Conservation (phyloP, 768 basidiomycete species). For the Boletus sensibilis region DNA sequence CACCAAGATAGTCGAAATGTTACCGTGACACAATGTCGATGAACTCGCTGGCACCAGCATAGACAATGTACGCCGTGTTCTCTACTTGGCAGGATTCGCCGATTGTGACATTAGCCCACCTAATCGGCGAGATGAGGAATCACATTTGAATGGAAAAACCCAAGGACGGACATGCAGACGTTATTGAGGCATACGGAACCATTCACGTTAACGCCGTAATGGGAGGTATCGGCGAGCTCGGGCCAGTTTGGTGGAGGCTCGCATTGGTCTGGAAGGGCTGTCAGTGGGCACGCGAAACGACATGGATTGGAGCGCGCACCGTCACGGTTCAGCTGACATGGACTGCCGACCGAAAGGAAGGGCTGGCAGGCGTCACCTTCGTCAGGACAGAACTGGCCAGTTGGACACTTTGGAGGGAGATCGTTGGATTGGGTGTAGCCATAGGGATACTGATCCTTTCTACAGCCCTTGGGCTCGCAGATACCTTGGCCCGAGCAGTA, state of each 20-base stretch:
- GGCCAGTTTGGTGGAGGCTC: slow-evolving; percentile 61
- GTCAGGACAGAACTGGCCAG: slow-evolving; percentile 78
- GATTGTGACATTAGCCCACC: slow-evolving; percentile 77
- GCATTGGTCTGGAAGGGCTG: slow-evolving; percentile 65
- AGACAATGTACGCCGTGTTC: slow-evolving; percentile 78
- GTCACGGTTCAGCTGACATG: slow-evolving; percentile 86
- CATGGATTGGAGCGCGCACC: slow-evolving; percentile 42
- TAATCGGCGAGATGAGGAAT: slow-evolving; percentile 26
- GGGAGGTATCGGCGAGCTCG: slow-evolving; percentile 61
- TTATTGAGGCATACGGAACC: slow-evolving; percentile 84
- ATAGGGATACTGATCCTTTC: slow-evolving; percentile 76
- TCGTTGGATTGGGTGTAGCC: slow-evolving; percentile 48
- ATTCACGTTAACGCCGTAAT: slow-evolving; percentile 72
- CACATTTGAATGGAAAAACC: neutral
- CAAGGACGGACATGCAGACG: slow-evolving; percentile 66
- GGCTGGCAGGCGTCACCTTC: slow-evolving; percentile 70
- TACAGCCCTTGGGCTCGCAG: slow-evolving; percentile 67
- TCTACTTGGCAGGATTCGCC: slow-evolving; percentile 66
- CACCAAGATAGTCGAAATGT: neutral
- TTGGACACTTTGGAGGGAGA: slow-evolving; percentile 61
- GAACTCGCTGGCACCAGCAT: slow-evolving; percentile 56
- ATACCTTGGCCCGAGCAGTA: slow-evolving; percentile 58
- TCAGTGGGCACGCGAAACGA: neutral
- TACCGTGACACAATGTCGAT: slow-evolving; percentile 82
- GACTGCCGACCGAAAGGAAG: slow-evolving; percentile 56